Conservation (phyloP, 345 rosid genomes). For the Linum tenue region DNA sequence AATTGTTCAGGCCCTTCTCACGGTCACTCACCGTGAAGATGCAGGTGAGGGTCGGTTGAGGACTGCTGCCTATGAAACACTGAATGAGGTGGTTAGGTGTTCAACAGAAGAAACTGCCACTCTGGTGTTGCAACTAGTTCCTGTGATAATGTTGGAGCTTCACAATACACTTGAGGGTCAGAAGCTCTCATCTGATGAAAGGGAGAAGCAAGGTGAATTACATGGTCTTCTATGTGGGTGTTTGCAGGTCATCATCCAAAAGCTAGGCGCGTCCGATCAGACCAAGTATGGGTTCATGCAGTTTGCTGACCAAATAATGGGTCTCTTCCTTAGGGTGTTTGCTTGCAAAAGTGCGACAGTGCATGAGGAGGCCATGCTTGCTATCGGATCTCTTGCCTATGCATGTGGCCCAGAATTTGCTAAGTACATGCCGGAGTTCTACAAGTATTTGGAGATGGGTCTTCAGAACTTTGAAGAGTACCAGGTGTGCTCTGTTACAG, state of each 20-base stretch:
- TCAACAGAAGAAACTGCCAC: conserved; percentile 1
- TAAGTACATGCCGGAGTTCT: conserved; percentile 67
- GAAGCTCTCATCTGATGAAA: conserved; percentile 2
- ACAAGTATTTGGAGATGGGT: conserved; percentile 64
- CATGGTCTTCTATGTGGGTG: conserved; percentile 78
- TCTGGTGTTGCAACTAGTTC: conserved; percentile 5
- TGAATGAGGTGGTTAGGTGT: conserved; percentile 7
- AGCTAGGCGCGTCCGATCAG: conserved; percentile 52
- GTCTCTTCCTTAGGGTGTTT: conserved; percentile 63
- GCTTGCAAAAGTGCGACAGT: conserved; percentile 69
- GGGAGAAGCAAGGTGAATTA: conserved; percentile 1
- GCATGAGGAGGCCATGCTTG: conserved; percentile 77
- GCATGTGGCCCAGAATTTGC: conserved; percentile 51
- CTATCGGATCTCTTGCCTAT: conserved; percentile 74
- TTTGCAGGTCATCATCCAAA: conserved; percentile 62
- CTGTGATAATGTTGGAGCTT: conserved; percentile 6
- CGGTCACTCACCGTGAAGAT: conserved; percentile 66
- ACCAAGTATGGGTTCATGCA: conserved; percentile 58
- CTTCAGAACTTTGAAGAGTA: conserved; percentile 73
- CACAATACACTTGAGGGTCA: conserved; percentile 5
- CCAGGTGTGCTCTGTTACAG: conserved; percentile 67
- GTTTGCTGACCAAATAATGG: conserved; percentile 64
- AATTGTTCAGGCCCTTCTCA: conserved; percentile 56
- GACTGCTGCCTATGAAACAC: conserved; percentile 52
- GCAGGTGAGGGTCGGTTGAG: conserved; percentile 65